Base-by-base conservation (phyloP, 352 stramenopile genomes). In the Globisporangium perplexum region DNA sequence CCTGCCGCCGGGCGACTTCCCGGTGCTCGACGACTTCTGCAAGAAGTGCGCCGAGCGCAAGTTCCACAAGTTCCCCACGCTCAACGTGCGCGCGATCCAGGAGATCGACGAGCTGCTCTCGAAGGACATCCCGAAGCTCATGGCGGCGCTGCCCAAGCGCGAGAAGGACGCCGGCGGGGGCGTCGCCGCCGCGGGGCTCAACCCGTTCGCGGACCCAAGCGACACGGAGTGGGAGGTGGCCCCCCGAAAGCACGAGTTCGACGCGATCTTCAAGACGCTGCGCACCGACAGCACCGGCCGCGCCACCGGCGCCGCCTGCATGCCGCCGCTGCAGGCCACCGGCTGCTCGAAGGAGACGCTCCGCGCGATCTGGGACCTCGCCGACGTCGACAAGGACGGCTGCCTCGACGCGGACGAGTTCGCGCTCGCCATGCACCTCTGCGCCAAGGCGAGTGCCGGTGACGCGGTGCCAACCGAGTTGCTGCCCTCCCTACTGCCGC, bases 21-120 rank as follows among this genome's bases (percentile, higher is more conserved):
- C 96, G 11, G 74, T 96, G 57, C 54, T 98, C 22, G 78, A 97
- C 5, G 83, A 96, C 5, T 98, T 98, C 62, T 60, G 72, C 12
- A 55, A 68, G 26, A 84, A 93, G 42, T 86, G 96, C 23, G 52
- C 72, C 4, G 76, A 91, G 14, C 81, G 88, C 53, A 95, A 98
- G 53, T 97, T 98, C 38, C 65, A 79, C 35, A 96, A 93, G 45
- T 98, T 98, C 60, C 76, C 74, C 11, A 93, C 91, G 12, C 67
- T 98, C 8, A 96, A 98, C 68, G 86, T 97, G 55, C 96, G 93
- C 35, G 81, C 97, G 54, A 93, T 99, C 36, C 88, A 97, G 38
- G 95, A 98, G 60, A 98, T 99, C 71, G 96, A 99, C 64, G 96
- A 98, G 15, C 76, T 99, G n/a, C 96, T 99, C 26, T 91, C 90